These are phyloP conservation scores for Escallonia herrerae DNA, from an alignment of 129 eudicot species.

Conservation along the genomic window DNA sequence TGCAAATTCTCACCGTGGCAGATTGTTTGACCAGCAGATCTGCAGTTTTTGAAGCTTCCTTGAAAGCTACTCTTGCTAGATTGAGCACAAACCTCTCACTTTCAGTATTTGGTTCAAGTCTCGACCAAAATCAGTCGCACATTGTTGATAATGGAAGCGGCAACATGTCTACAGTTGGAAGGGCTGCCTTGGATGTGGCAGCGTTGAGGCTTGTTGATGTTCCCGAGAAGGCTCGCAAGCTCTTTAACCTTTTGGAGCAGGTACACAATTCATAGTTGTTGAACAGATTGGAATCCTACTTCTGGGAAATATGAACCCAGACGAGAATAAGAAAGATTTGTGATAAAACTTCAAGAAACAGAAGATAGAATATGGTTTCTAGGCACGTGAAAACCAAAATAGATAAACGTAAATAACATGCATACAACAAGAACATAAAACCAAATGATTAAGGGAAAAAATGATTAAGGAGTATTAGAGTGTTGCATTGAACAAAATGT, in stretches of 20 bases:
- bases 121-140: conserved; percentile 53
- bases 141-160: conserved; percentile 49
- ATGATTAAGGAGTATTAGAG: no score
- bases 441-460: no score
- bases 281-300: neutral
- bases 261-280: conserved; percentile 17
- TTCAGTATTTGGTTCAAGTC: conserved; percentile 69
- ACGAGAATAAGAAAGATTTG: no score
- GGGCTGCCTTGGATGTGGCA: conserved; percentile 89
- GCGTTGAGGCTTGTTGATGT: conserved; percentile 78
- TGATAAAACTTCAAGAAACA: no score
- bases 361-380: no score
- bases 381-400: no score
- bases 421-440: no score
- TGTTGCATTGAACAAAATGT: no score
- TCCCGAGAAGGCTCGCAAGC: conserved; percentile 88
- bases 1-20: conserved; percentile 90
- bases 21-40: conserved; percentile 88
- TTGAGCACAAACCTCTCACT: conserved; percentile 78
- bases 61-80: conserved; percentile 91
- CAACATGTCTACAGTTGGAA: conserved; percentile 55
- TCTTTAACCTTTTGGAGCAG: conserved; percentile 89
- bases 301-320: neutral
- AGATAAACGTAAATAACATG: no score
- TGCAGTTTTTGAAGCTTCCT: conserved; percentile 97